A percentile compares a stretch with the other conserved stretches of the same genome.
These are phyloP conservation scores for Yamadazyma triangularis DNA, from an alignment of 1,139 yeast genomes.

Conservation along the genomic window DNA sequence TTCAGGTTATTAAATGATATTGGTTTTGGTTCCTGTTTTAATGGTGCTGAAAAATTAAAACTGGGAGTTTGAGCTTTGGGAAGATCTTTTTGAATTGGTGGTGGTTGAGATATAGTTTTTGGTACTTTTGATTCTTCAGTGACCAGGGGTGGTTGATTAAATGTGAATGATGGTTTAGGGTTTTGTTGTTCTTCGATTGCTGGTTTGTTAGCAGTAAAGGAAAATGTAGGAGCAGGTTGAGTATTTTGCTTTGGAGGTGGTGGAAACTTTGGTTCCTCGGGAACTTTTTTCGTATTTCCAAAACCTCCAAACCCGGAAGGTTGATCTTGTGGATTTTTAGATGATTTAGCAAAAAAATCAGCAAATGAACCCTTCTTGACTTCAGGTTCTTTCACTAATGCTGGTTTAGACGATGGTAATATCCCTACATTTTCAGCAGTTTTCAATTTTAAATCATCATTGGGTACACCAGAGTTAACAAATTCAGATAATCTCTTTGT, in stretches of 20 bases:
- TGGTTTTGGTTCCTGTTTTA: background rate
- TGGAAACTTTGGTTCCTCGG: background rate
- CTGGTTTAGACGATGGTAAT: slow-evolving; percentile 2
- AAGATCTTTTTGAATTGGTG: background rate
- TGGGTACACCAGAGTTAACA: slow-evolving; percentile 38
- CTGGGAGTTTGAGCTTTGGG: background rate
- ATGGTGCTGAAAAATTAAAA: background rate
- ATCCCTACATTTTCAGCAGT: slow-evolving; percentile 2
- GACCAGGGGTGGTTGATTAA: background rate
- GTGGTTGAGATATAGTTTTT: background rate
- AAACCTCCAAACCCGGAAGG: no score
- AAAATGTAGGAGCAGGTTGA: background rate
- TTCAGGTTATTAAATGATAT: background rate
- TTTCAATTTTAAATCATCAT: slow-evolving; percentile 18
- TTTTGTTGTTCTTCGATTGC: no score
- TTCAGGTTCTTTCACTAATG: slow-evolving; percentile 3
- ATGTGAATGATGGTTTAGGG: background rate
- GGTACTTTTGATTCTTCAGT: background rate
- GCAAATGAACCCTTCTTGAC: slow-evolving; percentile 14
- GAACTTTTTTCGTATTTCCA: slow-evolving; percentile 1
- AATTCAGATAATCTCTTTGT: slow-evolving; percentile 24
- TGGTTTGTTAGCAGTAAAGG: no score
- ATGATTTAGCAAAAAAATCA: slow-evolving; percentile 10
- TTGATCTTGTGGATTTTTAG: background rate
- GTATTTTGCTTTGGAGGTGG: background rate